Evolutionary conservation across 257 asterid genomes (phyloP), one percentile per base, ranked within the genome.

Genomic region (Solanum ahanhuiri): DNA sequence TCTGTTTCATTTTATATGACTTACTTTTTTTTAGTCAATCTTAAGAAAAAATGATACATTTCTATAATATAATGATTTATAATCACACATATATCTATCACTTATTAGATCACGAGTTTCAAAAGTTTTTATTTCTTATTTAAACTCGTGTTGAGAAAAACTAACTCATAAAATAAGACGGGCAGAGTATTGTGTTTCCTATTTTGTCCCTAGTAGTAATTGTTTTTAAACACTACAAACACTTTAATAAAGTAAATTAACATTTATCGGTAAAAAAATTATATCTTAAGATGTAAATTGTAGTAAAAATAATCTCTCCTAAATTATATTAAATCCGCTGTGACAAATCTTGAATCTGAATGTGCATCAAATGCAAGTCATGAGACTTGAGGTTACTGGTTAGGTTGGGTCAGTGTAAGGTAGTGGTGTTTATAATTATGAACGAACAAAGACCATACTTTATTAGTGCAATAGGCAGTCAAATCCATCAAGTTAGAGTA

Each of bases 381-480:
- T 4, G 23, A 14, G 9, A 77, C 64, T 43, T 41, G 37, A 14
- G 14, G 18, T 23, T 48, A 12, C 57, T 48, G 57, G 57, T 14
- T 41, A 41, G 37, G 35, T 76, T 23, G 83, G 14, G 60, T 57
- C 54, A 43, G 63, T 34, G 22, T 31, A 31, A 34, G 35, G 23
- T 23, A 43, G 22, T 77, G 23, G 83, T 43, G 83, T 12, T 77
- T 6, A 75, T 39, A 39, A 23, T 39, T 12, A 12, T 12, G 22
- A 87, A 86, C 87, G 63, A 84, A 88, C 91, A 85, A 84, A 48
- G 83, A 79, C 41, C 41, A 86, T 66, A 64, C 87, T 73, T 63
- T 86, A 58, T 63, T 88, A 57, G 88, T 86, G 90, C 48, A 70
- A 41, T 75, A 86, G 81, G 89, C 83, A 34, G 86, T 89, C 89